These are phyloP conservation scores for Anthostomella pinea DNA, from an alignment of 2,329 filamentous ascomycete species.

Conservation along the genomic window DNA sequence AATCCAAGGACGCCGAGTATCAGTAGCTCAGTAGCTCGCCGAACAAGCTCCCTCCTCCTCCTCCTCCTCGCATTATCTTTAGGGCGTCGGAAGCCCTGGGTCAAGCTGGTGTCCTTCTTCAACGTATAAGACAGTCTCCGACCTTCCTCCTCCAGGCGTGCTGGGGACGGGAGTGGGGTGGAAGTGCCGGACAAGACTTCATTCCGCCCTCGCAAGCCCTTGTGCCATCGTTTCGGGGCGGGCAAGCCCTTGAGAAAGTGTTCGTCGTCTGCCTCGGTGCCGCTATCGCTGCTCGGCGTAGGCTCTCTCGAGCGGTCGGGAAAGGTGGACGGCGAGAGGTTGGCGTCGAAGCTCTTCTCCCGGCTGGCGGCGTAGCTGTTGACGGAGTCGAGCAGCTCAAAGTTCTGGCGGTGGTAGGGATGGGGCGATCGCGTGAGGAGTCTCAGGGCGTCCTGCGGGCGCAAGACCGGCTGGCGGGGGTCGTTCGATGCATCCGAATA, in stretches of 20 bases:
- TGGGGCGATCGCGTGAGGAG: conserved; percentile 62
- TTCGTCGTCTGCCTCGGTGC: conserved; percentile 94
- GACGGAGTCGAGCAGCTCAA: conserved; percentile 52
- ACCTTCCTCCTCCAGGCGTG: conserved; percentile 42
- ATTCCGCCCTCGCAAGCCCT: conserved; percentile 67
- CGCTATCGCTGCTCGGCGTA: conserved; percentile 75
- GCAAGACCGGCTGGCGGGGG: conserved; percentile 34
- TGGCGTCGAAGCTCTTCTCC: conserved; percentile 19
- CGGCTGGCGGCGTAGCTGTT: conserved; percentile 33
- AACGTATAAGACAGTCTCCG: conserved; percentile 18
- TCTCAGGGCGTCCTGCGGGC: conserved; percentile 43
- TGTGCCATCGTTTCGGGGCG: conserved; percentile 73
- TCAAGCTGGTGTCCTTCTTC: conserved; percentile 21
- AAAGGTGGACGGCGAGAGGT: conserved; percentile 18
- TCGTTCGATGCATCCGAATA: conserved; percentile 25
- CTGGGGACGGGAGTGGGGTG: conserved; percentile 53
- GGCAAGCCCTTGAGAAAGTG: conserved; percentile 82
- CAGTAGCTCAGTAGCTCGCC: conserved; percentile 51
- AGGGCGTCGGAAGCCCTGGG: conserved; percentile 25
- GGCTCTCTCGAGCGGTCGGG: conserved; percentile 47
- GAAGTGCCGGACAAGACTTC: conserved; percentile 53
- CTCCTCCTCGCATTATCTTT: conserved; percentile 42
- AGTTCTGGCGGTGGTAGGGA: conserved; percentile 61
- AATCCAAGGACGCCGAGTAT: conserved; percentile 49
- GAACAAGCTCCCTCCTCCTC: conserved; percentile 49